Evolutionary conservation across 768 basidiomycete genomes (phyloP), one percentile per base, ranked within the genome.

Genomic region (Cystoderma amianthinum): DNA sequence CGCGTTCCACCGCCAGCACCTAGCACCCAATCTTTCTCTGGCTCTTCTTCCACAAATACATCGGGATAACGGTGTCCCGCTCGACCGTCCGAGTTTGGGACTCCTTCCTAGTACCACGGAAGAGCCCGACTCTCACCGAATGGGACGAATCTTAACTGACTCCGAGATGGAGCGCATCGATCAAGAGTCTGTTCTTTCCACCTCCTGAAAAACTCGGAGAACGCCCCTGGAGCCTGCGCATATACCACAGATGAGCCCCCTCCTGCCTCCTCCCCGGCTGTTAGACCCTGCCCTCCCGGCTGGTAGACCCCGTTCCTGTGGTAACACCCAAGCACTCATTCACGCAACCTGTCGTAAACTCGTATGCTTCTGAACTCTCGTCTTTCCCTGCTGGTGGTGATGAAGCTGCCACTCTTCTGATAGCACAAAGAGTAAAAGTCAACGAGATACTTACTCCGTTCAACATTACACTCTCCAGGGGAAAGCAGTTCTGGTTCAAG

Each of bases 351-450:
- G 43, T 11, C 50, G 41, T 19, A 46, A 42, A 33, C 41, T 50
- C 58, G 4, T 48, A 55, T 25, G 54, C 49, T 23, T 58, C 58
- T 11, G 61, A 56, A 7, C 62, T 63, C 17, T 58, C 66, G 4
- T 63, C 66, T 5, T 53, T 51, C 12, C 38, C 44, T 11, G 44
- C 53, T 15, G 68, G 66, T 40, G 55, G 55, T 3, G 68, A 72
- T 28, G 69, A 69, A 42, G 60, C 65, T 7, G 74, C 71, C 1
- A 68, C 74, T 5, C 47, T 83, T 1, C 61, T 73, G 37, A 78
- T 72, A 5, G 80, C 78, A 0, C 68, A 66, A 18, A 67, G 74
- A 18, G 72, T 76, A 9, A 65, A 59, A 37, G 66, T 65, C 4
- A 63, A 66, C 37, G 61, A 65, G 25, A 52, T 67, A 24, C 58